Base-by-base conservation (phyloP, 2,329 filamentous ascomycete species). In the Fusarium pseudocircinatum region DNA sequence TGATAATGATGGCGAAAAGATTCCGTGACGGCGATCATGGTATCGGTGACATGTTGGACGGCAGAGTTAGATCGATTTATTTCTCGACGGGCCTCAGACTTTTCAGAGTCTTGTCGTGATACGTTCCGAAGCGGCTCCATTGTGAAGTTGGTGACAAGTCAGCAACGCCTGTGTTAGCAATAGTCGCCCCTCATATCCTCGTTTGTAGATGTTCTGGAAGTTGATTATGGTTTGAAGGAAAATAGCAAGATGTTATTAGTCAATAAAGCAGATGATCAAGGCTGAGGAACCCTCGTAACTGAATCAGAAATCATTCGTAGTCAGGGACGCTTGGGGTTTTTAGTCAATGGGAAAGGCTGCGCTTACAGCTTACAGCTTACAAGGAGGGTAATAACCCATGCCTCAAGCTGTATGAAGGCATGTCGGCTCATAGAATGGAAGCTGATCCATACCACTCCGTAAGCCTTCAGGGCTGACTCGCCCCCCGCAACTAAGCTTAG, bases 1-100 rank as follows among this genome's bases (percentile, higher is more conserved):
- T 68, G 74, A 54, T 77, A 77, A 30, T 75, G 76, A 57, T 75
- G 70, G 15, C 74, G 74, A 49, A 75, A 78, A 24, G 76, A 77
- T 47, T 78, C 76, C 6, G 76, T 78, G 28, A 75, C 74, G 20
- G 76, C 76, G 43, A 78, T 74, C 75, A 78, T 77, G 24, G 72
- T 75, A 44, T 75, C 72, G 37, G 75, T 60, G 40, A 65, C 74
- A 67, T 74, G 67, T 40, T 76, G 75, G 39, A 75, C 37, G 28
- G 74, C 69, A 44, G 67, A 66, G 60, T 70, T 69, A 28, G 50
- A 60, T 50, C 67, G 69, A 22, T 60, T 59, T 24, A 60, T 68
- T 52, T 76, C 64, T 43, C 68, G 74, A 54, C 56, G 63, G 44
- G 64, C 61, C 47, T 78, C 72, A 18, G 76, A 75, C 60, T 78